phyloP scores from a whole-genome alignment of 768 basidiomycete genomes.

The Cystofilobasidium ferigula region DNA sequence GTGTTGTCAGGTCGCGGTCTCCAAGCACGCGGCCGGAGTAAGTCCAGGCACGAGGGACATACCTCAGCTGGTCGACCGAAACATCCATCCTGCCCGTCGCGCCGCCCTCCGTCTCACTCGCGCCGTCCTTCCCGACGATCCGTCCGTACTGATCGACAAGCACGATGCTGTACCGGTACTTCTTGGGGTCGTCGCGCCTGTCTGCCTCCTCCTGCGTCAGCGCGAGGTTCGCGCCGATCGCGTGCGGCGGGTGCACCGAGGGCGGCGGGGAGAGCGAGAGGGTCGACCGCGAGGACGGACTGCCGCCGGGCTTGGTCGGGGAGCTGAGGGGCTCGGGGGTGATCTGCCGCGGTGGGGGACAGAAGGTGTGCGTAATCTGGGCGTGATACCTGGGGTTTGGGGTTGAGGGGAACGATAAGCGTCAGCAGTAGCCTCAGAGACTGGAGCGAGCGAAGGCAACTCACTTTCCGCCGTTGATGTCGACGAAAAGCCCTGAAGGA shows the following conservation, averaged over 20 bases:
- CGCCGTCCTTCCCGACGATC: constrained; percentile 11
- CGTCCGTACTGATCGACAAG: constrained; percentile 44
- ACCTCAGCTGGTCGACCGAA: constrained; percentile 69
- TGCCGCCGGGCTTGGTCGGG: not conserved
- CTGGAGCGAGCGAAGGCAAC: constrained; percentile 32
- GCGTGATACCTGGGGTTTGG: constrained; percentile 66
- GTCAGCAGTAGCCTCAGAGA: not conserved
- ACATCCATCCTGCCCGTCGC: constrained; percentile 62
- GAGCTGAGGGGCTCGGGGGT: constrained; percentile 1
- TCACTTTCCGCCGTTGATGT: constrained; percentile 75
- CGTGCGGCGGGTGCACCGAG: constrained; percentile 43
- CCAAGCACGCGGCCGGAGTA: not conserved
- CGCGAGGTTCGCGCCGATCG: constrained; percentile 67
- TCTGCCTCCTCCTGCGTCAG: constrained; percentile 59
- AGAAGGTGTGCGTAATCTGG: constrained; percentile 64
- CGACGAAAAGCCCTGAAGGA: constrained; percentile 66
- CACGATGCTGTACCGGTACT: constrained; percentile 79
- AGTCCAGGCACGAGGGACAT: constrained; percentile 30
- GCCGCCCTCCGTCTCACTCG: constrained; percentile 11
- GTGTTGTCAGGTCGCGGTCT: constrained; percentile 9
- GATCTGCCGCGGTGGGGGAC: constrained; percentile 31
- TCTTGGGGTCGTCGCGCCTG: constrained; percentile 60
- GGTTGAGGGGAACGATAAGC: too few species aligned
- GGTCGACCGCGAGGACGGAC: constrained; percentile 19
- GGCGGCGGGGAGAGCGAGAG: constrained; percentile 25